phyloP scores from a whole-genome alignment of 257 asterid species.

The Penstemon davidsonii region DNA sequence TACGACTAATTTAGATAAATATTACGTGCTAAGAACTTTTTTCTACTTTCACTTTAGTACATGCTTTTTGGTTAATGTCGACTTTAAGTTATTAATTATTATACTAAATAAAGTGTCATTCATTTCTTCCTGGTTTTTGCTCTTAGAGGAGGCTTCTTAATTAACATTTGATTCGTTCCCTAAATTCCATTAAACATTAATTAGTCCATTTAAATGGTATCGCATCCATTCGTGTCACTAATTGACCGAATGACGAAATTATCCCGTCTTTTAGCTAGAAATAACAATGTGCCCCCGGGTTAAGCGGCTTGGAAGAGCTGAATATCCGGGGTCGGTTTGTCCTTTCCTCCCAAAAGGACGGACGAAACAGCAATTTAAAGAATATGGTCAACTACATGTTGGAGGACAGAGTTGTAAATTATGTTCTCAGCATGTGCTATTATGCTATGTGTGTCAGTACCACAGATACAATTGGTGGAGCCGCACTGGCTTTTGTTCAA shows the following conservation, averaged over 20 bases:
- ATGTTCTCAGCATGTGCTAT: slow-evolving; percentile 29
- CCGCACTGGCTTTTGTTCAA: slow-evolving; percentile 22
- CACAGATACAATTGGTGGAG: slow-evolving; percentile 32
- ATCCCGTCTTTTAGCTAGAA: slow-evolving; percentile 24
- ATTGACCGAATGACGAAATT: slow-evolving; percentile 31
- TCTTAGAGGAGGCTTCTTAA: neutral
- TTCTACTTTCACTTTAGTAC: neutral
- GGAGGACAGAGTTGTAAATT: slow-evolving; percentile 31
- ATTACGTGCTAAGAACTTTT: neutral
- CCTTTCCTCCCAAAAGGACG: slow-evolving; percentile 21
- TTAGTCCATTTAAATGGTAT: neutral
- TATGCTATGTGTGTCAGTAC: slow-evolving; percentile 29
- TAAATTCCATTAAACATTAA: neutral
- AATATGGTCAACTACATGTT: neutral
- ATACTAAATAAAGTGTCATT: neutral
- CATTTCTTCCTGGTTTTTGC: neutral
- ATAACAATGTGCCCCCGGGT: slow-evolving; percentile 29
- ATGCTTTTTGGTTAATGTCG: neutral
- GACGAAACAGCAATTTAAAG: neutral
- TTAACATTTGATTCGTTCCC: neutral
- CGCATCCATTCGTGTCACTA: neutral
- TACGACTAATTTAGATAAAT: neutral
- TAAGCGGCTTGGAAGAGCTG: slow-evolving; percentile 30
- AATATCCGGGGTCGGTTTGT: slow-evolving; percentile 42
- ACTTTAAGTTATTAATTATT: neutral